Percentiles rank a stretch among this genome's conserved stretches.
Conservation (phyloP, 1,284 basidiomycete genomes). For the Porogramme epimiltina region DNA sequence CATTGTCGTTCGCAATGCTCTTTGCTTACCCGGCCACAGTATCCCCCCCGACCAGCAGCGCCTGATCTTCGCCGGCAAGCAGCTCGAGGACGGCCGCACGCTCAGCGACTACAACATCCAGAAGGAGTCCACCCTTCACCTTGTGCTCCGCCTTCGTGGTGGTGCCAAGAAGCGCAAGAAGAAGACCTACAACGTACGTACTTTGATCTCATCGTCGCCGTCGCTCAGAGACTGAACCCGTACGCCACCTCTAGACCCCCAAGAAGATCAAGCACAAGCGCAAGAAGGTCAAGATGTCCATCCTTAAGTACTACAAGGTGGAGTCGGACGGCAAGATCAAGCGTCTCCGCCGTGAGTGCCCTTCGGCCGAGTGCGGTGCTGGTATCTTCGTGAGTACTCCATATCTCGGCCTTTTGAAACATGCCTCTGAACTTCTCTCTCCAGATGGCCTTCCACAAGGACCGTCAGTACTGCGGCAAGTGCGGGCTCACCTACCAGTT, state of each 20-base stretch:
- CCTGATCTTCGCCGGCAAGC: slow-evolving; percentile 98
- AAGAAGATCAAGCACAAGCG: slow-evolving; percentile 99
- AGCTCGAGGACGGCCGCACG: slow-evolving; percentile 93
- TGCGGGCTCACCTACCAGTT: slow-evolving; percentile 92
- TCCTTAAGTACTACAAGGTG: slow-evolving; percentile 99
- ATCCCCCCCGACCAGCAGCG: slow-evolving; percentile 97
- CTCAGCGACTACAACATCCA: slow-evolving; percentile 94
- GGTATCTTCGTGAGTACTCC: slow-evolving; percentile 82
- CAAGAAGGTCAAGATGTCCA: slow-evolving; percentile 99
- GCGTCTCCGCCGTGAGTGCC: slow-evolving; percentile 97
- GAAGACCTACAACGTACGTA: slow-evolving; percentile 93
- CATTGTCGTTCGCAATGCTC: background rate
- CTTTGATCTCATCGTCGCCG: background rate
- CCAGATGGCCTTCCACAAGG: slow-evolving; percentile 93
- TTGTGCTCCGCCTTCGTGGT: slow-evolving; percentile 94
- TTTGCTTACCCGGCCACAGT: slow-evolving; percentile 39
- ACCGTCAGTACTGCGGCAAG: slow-evolving; percentile 96
- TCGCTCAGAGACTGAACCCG: slow-evolving; percentile 3
- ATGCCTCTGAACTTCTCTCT: background rate
- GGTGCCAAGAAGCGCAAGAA: slow-evolving; percentile 99
- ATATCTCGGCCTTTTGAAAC: background rate
- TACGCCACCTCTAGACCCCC: slow-evolving; percentile 69
- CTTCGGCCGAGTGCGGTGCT: slow-evolving; percentile 88
- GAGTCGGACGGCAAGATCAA: slow-evolving; percentile 99
- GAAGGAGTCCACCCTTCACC: slow-evolving; percentile 94